Evolutionary conservation across 2,329 filamentous ascomycete species (phyloP), one percentile per base, ranked within the genome.

Genomic region (Colletotrichum gigasporum): DNA sequence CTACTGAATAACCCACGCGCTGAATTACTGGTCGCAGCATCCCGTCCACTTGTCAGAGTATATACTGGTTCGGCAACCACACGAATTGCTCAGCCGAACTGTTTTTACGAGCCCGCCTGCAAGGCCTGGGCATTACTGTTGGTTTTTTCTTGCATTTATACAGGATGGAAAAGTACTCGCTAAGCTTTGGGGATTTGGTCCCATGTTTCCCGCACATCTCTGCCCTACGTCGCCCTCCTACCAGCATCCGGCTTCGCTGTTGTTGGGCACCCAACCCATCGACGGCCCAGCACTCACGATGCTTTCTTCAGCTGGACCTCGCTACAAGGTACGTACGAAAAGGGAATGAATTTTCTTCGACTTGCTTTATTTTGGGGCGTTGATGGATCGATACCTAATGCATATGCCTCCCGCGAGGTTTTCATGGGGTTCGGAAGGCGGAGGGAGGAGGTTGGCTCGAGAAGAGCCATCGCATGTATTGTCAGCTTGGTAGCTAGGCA

Each of bases 401-500:
- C 39, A 61, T 41, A 39, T 45, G 30, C 50, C 41, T 61, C 57
- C 9, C 34, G 24, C 18, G 41, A 61, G 41, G 57, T 45, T 45
- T 55, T 39, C 50, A 61, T 65, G 28, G 28, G 61, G 28, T 39
- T 62, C 56, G 55, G 63, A 68, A 20, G 2, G 65, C 60, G 44
- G 32, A 53, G 16, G 62, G 59, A 22, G 62, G 53, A 73, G 69
- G 48, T 20, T 26, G 54, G 28, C 61, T 45, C 45, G 30, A 30
- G 35, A 30, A 7, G 52, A 39, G 51, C 34, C 41, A 26, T 14
- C 18, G 9, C 20, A 4, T 53, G 18, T 52, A 26, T 62, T 54
- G 44, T 37, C 18, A 37, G 42, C 50, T 51, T 48, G 32, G 30
- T 45, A 55, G 59, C 39, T 53, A 57, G 47, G 30, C 45, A 48